Evolutionary conservation across 495 filamentous ascomycete species (phyloP).

Genomic region (Lepraria neglecta): DNA sequence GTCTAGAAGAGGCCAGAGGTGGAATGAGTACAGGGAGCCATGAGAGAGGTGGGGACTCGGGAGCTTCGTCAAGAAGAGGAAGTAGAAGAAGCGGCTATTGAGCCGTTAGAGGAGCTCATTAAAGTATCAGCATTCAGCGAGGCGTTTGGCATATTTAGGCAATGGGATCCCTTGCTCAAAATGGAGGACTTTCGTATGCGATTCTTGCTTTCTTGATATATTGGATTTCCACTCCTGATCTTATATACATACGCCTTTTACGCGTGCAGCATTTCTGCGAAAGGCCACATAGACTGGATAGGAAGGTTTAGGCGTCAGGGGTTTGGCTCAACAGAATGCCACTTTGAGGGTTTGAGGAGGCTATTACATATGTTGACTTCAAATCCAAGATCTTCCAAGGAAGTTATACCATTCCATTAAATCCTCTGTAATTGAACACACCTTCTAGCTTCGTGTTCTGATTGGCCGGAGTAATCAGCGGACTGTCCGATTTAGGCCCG

Average conservation of each 20-base stretch:
- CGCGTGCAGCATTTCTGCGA: constrained; percentile 18
- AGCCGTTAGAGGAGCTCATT: background rate
- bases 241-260: constrained; percentile 17
- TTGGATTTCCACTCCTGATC: constrained; percentile 7
- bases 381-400: background rate
- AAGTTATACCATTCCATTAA: constrained; percentile 6
- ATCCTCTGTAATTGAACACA: background rate
- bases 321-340: background rate
- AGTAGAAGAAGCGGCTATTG: constrained; percentile 20
- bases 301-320: constrained; percentile 5
- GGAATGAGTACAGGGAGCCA: constrained; percentile 34
- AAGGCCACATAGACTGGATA: constrained; percentile 22
- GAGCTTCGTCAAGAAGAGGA: constrained; percentile 19
- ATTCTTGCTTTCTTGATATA: background rate
- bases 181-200: background rate
- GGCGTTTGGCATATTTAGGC: constrained; percentile 12
- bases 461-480: background rate
- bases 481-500: background rate
- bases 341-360: background rate
- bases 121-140: constrained; percentile 6
- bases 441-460: constrained; percentile 9
- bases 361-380: background rate
- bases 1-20: constrained; percentile 62
- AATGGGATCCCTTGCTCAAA: constrained; percentile 1
- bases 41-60: constrained; percentile 31